Base-by-base conservation (phyloP, 257 asterid species). In the Ilex asprella region DNA sequence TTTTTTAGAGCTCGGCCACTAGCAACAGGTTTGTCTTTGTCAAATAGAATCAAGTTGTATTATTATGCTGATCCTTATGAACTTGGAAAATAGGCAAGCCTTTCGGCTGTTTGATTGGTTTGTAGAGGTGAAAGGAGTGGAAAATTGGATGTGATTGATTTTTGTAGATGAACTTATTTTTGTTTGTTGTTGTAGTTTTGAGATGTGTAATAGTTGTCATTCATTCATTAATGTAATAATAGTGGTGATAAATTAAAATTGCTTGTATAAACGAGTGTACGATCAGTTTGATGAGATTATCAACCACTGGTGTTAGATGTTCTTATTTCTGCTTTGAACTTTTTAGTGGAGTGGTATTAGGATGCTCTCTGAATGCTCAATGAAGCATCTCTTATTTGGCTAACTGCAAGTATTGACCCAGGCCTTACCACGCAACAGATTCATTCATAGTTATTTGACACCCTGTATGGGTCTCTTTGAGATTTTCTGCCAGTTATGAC, bases 31-130 rank as follows among this genome's bases (percentile, higher is more conserved):
- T 65, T 91, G 81, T 87, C 91, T 49, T 69, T 92, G 79, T 74
- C 85, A 8, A 88, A 86, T 73, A 88, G 83, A 75, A 59, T 92
- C 56, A 92, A 92, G 82, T 21, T 92, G 70, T 92, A 88, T 71
- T 92, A 92, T 68, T 84, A 88, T 61, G 95, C 86, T 1, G 97
- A 86, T 66, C 95, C 97, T 0, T 86, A 88, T 15, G 98, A 91
- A 61, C 91, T 91, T 1, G 98, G 95, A 11, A 91, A 91, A 77
- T 91, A 95, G 96, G 96, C 95, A 12, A 88, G 91, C 70, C 94
- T 86, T 66, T 91, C 96, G 12, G 95, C 92, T 50, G 75, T 91
- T 54, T 91, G 86, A 82, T 64, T 60, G 54, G 54, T 11, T 6
- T 3, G 5, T 3, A 49, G 14, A 46, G n/a, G 3, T 10, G 52